These are phyloP conservation scores for Coemansia sp. DNA, from an alignment of 192 early-diverging fungal species.

Conservation along the genomic window DNA sequence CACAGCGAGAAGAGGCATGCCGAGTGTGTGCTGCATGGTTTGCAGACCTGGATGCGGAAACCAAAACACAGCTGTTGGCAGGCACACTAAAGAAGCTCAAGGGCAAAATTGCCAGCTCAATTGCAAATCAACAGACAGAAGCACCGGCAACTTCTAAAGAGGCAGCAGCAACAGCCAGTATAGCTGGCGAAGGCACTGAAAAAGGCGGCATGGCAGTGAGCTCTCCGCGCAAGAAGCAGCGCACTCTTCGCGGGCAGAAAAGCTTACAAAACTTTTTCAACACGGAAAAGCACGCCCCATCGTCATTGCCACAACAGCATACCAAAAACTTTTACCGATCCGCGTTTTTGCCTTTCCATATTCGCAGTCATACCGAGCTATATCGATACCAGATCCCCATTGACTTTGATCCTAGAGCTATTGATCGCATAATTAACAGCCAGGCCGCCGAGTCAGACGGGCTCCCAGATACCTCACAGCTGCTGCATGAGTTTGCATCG, in stretches of 20 bases:
- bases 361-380: constrained; percentile 32
- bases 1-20: constrained; percentile 13
- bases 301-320: neutral
- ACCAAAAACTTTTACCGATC: constrained; percentile 27
- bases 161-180: no score
- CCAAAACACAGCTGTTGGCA: constrained; percentile 20
- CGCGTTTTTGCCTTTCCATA: constrained; percentile 43
- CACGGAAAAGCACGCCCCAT: constrained; percentile 5
- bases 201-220: neutral
- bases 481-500: constrained; percentile 10
- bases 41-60: constrained; percentile 12
- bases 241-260: constrained; percentile 26
- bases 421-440: constrained; percentile 32
- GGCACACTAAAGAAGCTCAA: constrained; percentile 33
- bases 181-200: neutral
- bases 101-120: constrained; percentile 6
- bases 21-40: constrained; percentile 33
- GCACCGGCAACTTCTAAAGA: neutral
- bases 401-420: constrained; percentile 32
- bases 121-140: neutral
- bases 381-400: constrained; percentile 19
- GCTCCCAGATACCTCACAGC: neutral
- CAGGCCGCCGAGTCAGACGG: neutral
- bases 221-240: constrained; percentile 7
- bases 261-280: constrained; percentile 49